Percentiles rank a stretch among this genome's conserved stretches.
phyloP scores from a whole-genome alignment of 352 stramenopile genomes.

The Pythium periplocum region DNA sequence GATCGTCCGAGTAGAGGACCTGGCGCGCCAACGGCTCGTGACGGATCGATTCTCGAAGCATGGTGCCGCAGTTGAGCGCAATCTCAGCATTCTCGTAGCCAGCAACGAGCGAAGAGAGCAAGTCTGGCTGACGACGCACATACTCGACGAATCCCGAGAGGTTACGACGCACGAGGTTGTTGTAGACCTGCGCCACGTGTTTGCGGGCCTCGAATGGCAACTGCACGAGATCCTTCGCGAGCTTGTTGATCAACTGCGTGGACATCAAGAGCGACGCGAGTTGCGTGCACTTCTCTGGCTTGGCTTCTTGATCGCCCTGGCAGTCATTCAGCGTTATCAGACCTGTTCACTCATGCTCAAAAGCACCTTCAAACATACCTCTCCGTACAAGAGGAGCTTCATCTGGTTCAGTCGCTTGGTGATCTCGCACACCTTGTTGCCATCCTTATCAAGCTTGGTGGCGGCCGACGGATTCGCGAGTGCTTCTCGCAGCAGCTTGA shows the following conservation, averaged over 20 bases:
- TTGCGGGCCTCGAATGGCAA: constrained; percentile 86
- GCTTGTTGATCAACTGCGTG: constrained; percentile 59
- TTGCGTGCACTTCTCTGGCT: constrained; percentile 74
- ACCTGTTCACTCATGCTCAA: constrained; percentile 9
- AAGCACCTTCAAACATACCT: constrained; percentile 20
- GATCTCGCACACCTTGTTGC: constrained; percentile 49
- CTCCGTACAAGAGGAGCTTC: constrained; percentile 79
- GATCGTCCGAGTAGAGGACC: constrained; percentile 70
- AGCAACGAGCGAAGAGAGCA: constrained; percentile 72
- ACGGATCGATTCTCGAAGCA: constrained; percentile 86
- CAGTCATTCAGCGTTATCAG: constrained; percentile 6
- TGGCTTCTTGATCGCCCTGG: constrained; percentile 67
- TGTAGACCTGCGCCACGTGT: constrained; percentile 85
- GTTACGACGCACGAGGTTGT: constrained; percentile 87
- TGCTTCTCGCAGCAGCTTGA: constrained; percentile 77
- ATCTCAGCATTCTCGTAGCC: constrained; percentile 87
- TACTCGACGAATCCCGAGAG: constrained; percentile 79
- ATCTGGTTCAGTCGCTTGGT: constrained; percentile 85
- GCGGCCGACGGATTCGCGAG: constrained; percentile 40
- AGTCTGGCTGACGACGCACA: constrained; percentile 57
- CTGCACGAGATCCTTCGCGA: constrained; percentile 58
- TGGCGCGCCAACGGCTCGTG: constrained; percentile 72
- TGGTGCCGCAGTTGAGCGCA: constrained; percentile 85
- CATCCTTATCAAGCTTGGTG: constrained; percentile 59
- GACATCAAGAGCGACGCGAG: constrained; percentile 68